A percentile compares a stretch with the other conserved stretches of the same genome.
Evolutionary conservation across 1,284 basidiomycete genomes (phyloP).

Genomic region (Sporisorium iseilematis-ciliati): DNA sequence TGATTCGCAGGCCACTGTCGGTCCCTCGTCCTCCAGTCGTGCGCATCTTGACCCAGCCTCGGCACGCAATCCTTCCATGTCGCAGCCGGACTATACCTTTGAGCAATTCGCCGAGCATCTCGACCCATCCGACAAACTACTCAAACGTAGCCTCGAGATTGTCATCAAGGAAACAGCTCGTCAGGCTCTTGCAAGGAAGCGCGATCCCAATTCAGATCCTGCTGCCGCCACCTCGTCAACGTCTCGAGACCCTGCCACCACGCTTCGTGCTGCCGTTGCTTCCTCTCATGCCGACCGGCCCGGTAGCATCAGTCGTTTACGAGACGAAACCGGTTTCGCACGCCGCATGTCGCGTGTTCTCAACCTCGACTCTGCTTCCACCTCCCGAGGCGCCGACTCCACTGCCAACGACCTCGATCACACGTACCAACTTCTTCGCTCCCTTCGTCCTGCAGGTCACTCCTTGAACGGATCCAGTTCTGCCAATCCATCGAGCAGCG

Average conservation of each 20-base stretch:
- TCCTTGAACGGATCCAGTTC: neutral
- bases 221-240: slow-evolving; percentile 5
- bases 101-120: slow-evolving; percentile 54
- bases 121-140: slow-evolving; percentile 45
- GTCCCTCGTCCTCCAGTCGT: slow-evolving; percentile 7
- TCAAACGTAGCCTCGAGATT: slow-evolving; percentile 49
- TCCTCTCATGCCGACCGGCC: slow-evolving; percentile 18
- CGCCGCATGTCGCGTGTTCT: slow-evolving; percentile 14
- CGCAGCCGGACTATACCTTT: slow-evolving; percentile 48
- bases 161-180: slow-evolving; percentile 53
- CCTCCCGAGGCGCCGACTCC: neutral
- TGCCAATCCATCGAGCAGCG: neutral
- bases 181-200: slow-evolving; percentile 42
- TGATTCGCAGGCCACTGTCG: slow-evolving; percentile 20
- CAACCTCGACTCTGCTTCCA: neutral
- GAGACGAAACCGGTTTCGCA: slow-evolving; percentile 2
- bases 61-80: slow-evolving; percentile 21
- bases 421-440: slow-evolving; percentile 28
- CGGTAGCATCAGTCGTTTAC: neutral
- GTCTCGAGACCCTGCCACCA: slow-evolving; percentile 24
- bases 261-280: slow-evolving; percentile 33
- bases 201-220: slow-evolving; percentile 17
- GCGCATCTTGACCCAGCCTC: slow-evolving; percentile 30
- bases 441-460: slow-evolving; percentile 11
- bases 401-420: slow-evolving; percentile 13